Evolutionary conservation across 805 yeast species (phyloP).

Genomic region (Candida schatavii): DNA sequence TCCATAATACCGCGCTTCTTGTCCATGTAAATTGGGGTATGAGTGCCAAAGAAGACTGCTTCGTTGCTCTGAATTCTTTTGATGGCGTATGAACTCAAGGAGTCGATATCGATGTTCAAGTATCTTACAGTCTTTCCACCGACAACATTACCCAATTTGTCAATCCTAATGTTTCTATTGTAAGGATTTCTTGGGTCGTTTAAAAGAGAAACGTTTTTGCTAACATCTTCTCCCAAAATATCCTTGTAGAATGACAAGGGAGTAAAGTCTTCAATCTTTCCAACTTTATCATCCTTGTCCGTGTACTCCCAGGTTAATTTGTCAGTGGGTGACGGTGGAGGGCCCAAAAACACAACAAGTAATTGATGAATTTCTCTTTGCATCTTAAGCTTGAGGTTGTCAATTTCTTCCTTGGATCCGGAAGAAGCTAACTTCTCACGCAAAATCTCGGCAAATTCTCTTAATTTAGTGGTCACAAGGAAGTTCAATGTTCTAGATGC

Average conservation of each 20-base stretch:
- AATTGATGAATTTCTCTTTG: conserved; percentile 17
- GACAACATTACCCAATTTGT: conserved; percentile 17
- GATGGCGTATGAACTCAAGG: conserved; percentile 14
- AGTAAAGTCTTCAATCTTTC: conserved; percentile 12
- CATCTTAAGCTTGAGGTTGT: conserved; percentile 8
- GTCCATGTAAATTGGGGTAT: conserved; percentile 20
- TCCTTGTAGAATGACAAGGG: conserved; percentile 16
- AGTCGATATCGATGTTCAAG: conserved; percentile 15
- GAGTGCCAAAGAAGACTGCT: conserved; percentile 20
- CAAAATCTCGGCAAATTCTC: conserved; percentile 19
- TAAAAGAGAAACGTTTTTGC: conserved; percentile 15
- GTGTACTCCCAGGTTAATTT: conserved; percentile 15
- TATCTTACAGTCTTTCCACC: conserved; percentile 16
- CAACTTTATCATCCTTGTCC: conserved; percentile 14
- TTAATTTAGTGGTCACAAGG: conserved; percentile 17
- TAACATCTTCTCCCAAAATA: conserved; percentile 13
- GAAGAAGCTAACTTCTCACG: conserved; percentile 7
- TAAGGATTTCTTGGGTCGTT: conserved; percentile 20
- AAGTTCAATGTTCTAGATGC: conserved; percentile 17
- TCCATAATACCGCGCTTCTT: conserved; percentile 20
- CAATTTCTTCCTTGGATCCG: background rate
- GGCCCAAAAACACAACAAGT: conserved; percentile 18
- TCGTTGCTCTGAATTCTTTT: conserved; percentile 13
- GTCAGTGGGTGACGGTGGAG: conserved; percentile 14
- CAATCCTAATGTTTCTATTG: conserved; percentile 14